phyloP scores from a whole-genome alignment of 2,329 filamentous ascomycete species.

The Helotiales sp. region DNA sequence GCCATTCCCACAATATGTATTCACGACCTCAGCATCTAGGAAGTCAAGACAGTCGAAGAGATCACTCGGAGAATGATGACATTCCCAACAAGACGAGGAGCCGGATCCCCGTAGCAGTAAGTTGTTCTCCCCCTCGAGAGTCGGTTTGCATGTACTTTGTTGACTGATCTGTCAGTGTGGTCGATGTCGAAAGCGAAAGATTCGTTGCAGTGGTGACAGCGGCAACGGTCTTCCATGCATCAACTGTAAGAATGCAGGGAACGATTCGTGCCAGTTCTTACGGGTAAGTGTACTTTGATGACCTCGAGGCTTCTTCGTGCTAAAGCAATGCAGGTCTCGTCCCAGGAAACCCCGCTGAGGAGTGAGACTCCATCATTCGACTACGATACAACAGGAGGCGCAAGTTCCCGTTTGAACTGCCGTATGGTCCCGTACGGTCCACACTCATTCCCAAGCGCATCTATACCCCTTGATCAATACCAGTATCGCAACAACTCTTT shows the following conservation, averaged over 20 bases:
- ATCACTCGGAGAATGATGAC: constrained; percentile 26
- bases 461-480: constrained; percentile 18
- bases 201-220: constrained; percentile 87
- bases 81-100: constrained; percentile 30
- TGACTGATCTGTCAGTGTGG: constrained; percentile 61
- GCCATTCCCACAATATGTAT: constrained; percentile 14
- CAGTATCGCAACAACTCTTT: constrained; percentile 23
- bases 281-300: constrained; percentile 56
- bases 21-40: constrained; percentile 15
- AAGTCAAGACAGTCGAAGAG: constrained; percentile 3
- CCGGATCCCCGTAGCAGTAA: constrained; percentile 54
- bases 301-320: neutral
- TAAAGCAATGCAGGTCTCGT: constrained; percentile 30
- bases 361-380: constrained; percentile 23
- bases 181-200: constrained; percentile 90
- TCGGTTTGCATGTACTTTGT: neutral
- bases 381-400: constrained; percentile 23
- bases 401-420: constrained; percentile 26
- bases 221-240: constrained; percentile 74
- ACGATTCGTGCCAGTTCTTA: constrained; percentile 74
- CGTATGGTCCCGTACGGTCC: constrained; percentile 24
- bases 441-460: constrained; percentile 15
- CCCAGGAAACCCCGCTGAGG: constrained; percentile 29
- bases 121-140: constrained; percentile 11
- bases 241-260: constrained; percentile 77